Evolutionary conservation across 2,329 filamentous ascomycete genomes (phyloP), one percentile per base, ranked within the genome.

Genomic region (Hypomyces rosellus): DNA sequence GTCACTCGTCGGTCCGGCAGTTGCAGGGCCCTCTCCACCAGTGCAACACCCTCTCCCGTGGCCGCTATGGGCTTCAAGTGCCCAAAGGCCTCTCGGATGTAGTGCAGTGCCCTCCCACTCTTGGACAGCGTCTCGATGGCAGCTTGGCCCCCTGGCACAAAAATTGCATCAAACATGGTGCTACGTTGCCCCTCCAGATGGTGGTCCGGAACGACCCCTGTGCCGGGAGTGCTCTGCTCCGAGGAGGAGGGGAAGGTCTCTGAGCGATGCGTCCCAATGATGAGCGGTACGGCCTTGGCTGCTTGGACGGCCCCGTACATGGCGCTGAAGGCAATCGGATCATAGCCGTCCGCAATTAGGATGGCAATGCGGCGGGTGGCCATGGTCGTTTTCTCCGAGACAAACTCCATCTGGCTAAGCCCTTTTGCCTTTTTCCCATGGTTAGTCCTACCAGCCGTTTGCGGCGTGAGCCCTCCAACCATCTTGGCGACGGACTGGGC

Each of bases 1-100:
- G 61, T 51, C 3, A 81, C 62, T 8, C 20, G 38, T 1, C 20
- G 38, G 3, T 65, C 66, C 0, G 71, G 67, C 8, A 80, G 56
- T 5, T 68, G 66, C 14, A 80, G 63, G 0, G 76, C 74, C 36
- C 67, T 61, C 15, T 72, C 63, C 25, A 92, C 74, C 38, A 92
- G 70, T 3, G 80, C 72, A 0, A 88, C 80, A 0, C 75, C 88
- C 62, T 90, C 86, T 1, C 86, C 88, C 0, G 84, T 86, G 0
- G 84, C 89, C 2, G 82, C 88, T 20, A 93, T 86, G 2, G 86
- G 73, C 73, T 93, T 93, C 46, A 90, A 74, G 55, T 93, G 88
- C 0, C 87, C 88, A 58, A 92, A 93, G 0, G 88, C 85, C 65
- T 93, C 89, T 2, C 85, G 78, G 4, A 92, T 70, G 80, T 85